A percentile compares a stretch with the other conserved stretches of the same genome.
These are phyloP conservation scores for Zasmidium citrigriseum DNA, from an alignment of 2,329 filamentous ascomycete species.

Conservation along the genomic window DNA sequence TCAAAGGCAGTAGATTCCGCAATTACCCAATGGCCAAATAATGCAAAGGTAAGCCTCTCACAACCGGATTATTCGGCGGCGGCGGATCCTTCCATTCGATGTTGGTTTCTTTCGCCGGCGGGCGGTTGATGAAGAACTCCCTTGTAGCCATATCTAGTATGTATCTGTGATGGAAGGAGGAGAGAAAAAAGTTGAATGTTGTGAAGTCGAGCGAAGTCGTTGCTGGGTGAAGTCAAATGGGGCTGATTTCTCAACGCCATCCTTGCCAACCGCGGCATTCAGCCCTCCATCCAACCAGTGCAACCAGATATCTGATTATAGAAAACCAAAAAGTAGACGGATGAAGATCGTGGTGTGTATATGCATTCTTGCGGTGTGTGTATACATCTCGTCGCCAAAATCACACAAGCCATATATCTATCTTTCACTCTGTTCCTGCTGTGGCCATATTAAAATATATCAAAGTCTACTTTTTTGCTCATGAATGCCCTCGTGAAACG, in stretches of 20 bases:
- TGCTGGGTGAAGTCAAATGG: no score
- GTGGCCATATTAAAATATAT: neutral
- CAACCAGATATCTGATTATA: no score
- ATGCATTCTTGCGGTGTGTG: neutral
- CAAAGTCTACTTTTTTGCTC: slow-evolving; percentile 3
- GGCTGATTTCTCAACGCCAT: no score
- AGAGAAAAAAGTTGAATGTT: no score
- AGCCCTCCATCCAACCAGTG: no score
- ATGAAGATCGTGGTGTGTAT: no score
- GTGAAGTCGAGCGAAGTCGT: no score
- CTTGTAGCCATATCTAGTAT: no score
- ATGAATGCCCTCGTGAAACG: neutral
- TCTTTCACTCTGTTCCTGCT: neutral
- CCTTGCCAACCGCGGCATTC: no score
- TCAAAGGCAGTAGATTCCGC: neutral
- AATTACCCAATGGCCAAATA: slow-evolving; percentile 63
- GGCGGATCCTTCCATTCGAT: slow-evolving; percentile 38
- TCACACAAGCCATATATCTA: neutral
- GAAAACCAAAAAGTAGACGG: no score
- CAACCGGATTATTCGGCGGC: slow-evolving; percentile 63
- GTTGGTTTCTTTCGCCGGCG: slow-evolving; percentile 23
- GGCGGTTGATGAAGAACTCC: slow-evolving; percentile 12
- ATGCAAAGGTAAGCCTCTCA: slow-evolving; percentile 66
- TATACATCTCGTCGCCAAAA: neutral
- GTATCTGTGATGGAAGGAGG: no score